Percentiles rank a stretch among this genome's conserved stretches.
These are phyloP conservation scores for Amphibolis antarctica DNA, from an alignment of 106 monocot genomes.

Conservation along the genomic window DNA sequence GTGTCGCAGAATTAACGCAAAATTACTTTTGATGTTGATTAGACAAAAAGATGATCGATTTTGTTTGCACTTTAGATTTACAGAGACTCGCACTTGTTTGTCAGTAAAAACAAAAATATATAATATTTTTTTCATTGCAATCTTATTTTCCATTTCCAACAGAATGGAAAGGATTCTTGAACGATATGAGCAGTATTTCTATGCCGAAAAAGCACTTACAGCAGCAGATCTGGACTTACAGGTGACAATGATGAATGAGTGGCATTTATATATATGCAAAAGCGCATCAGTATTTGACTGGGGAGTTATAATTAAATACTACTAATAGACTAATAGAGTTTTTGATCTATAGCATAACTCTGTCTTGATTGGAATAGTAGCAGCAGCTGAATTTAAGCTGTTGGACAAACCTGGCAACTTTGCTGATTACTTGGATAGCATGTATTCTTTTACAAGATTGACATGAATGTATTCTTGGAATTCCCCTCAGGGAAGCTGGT, in stretches of 20 bases:
- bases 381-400: too few species aligned
- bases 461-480: neutral
- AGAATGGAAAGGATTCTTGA: constrained; percentile 3
- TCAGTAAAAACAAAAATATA: too few species aligned
- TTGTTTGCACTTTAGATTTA: too few species aligned
- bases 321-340: too few species aligned
- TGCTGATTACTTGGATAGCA: neutral
- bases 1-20: too few species aligned
- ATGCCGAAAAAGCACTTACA: neutral
- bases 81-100: too few species aligned
- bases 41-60: too few species aligned
- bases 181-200: neutral
- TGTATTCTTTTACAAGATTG: neutral
- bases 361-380: too few species aligned
- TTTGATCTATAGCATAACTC: too few species aligned
- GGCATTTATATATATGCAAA: neutral
- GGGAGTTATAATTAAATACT: too few species aligned
- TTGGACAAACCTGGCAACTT: neutral
- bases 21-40: too few species aligned
- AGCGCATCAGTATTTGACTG: neutral
- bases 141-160: neutral
- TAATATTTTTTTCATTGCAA: too few species aligned
- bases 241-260: neutral
- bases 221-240: neutral
- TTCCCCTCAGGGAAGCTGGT: neutral